phyloP scores from a whole-genome alignment of 306 rosid species.

The Ormosia semicastrata region DNA sequence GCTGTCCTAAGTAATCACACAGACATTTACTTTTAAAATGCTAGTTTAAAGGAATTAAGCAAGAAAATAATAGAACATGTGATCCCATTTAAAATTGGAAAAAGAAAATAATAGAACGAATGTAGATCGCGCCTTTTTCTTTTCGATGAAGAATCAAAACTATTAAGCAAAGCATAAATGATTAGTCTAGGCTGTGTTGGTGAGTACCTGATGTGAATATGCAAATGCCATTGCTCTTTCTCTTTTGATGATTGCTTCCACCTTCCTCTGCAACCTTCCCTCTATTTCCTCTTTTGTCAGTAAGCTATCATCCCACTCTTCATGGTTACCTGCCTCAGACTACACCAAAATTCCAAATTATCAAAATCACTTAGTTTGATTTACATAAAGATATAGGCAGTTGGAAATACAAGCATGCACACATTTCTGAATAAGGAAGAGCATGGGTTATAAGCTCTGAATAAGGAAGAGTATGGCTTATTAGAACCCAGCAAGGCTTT shows the following conservation, averaged over 20 bases:
- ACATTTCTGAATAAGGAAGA: neutral
- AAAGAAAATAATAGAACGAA: neutral
- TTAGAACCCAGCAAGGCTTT: neutral
- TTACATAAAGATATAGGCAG: slow-evolving; percentile 3
- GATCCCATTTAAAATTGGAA: slow-evolving; percentile 16
- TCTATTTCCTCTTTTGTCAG: slow-evolving; percentile 91
- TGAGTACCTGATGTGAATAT: slow-evolving; percentile 80
- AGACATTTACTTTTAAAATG: neutral
- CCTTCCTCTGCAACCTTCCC: slow-evolving; percentile 81
- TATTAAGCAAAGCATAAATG: neutral
- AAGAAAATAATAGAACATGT: neutral
- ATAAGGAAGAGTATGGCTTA: neutral
- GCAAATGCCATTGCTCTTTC: slow-evolving; percentile 97
- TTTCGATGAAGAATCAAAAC: neutral
- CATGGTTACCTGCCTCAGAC: slow-evolving; percentile 80
- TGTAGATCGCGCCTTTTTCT: neutral
- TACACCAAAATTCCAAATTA: slow-evolving; percentile 34
- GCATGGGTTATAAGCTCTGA: too few species aligned
- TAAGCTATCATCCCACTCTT: slow-evolving; percentile 92
- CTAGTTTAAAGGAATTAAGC: neutral
- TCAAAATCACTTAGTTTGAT: slow-evolving; percentile 9
- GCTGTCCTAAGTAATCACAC: neutral
- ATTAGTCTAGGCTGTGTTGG: slow-evolving; percentile 7
- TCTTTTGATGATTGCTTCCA: slow-evolving; percentile 87
- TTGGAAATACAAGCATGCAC: slow-evolving; percentile 13